A percentile compares a stretch with the other conserved stretches of the same genome.
Evolutionary conservation across 768 basidiomycete species (phyloP).

Genomic region (Tylopilus subfusipes): DNA sequence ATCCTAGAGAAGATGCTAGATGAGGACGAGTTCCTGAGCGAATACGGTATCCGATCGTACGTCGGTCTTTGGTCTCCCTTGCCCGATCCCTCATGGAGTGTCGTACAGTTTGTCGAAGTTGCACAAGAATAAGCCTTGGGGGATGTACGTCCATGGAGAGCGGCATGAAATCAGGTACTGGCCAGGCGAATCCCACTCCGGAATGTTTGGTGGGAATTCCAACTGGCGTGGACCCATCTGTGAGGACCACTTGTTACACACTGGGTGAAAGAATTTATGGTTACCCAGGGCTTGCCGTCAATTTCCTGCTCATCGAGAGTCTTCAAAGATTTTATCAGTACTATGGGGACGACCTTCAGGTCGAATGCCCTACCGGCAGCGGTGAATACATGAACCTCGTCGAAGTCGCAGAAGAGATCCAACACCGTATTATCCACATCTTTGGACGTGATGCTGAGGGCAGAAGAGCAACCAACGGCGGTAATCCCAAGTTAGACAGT

Average conservation of each 20-base stretch:
- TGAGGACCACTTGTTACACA: constrained; percentile 32
- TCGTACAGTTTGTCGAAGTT: constrained; percentile 73
- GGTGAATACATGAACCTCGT: constrained; percentile 98
- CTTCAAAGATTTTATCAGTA: constrained; percentile 98
- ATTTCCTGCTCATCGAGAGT: constrained; percentile 93
- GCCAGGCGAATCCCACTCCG: constrained; percentile 96
- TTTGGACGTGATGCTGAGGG: constrained; percentile 91
- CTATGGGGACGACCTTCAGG: constrained; percentile 88
- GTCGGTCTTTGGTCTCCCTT: constrained; percentile 29
- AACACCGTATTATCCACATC: constrained; percentile 98
- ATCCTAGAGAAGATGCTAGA: constrained; percentile 97
- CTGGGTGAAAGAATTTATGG: neutral
- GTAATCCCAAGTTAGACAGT: constrained; percentile 77
- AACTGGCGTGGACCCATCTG: constrained; percentile 94
- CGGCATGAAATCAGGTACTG: constrained; percentile 92
- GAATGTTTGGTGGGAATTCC: constrained; percentile 99
- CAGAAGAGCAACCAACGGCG: constrained; percentile 87
- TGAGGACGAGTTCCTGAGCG: constrained; percentile 94
- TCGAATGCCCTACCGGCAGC: constrained; percentile 94
- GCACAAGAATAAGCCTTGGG: constrained; percentile 92
- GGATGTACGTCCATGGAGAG: constrained; percentile 90
- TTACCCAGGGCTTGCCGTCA: constrained; percentile 83
- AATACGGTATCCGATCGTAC: constrained; percentile 93
- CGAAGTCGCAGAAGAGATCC: constrained; percentile 93
- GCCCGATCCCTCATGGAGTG: constrained; percentile 5